A percentile compares a stretch with the other conserved stretches of the same genome.
Evolutionary conservation across 2,329 filamentous ascomycete genomes (phyloP).

Genomic region (Neocucurbitaria cava): DNA sequence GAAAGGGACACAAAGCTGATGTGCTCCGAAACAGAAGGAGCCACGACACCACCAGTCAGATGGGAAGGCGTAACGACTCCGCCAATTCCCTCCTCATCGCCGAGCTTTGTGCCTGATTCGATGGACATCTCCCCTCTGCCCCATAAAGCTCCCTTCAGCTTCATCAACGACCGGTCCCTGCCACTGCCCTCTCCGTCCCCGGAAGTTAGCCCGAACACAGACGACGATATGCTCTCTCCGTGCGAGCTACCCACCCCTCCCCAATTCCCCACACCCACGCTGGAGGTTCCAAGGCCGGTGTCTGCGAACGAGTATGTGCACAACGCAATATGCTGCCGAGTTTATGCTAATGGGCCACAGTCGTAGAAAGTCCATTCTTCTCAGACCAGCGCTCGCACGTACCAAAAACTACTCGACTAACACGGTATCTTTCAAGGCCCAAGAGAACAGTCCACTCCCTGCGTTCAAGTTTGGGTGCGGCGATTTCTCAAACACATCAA

Average conservation of each 20-base stretch:
- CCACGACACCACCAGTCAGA: constrained; percentile 54
- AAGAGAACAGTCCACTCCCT: constrained; percentile 70
- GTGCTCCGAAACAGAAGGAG: constrained; percentile 44
- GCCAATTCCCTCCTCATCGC: constrained; percentile 83
- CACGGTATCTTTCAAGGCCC: constrained; percentile 65
- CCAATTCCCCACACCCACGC: constrained; percentile 29
- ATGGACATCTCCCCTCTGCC: constrained; percentile 94
- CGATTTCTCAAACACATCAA: constrained; percentile 62
- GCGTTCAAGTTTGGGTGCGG: constrained; percentile 74
- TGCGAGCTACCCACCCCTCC: constrained; percentile 40
- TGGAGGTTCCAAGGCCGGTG: constrained; percentile 44
- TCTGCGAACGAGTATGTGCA: constrained; percentile 48
- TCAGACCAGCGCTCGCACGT: constrained; percentile 76
- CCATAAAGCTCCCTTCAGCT: constrained; percentile 77
- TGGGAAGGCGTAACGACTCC: constrained; percentile 80
- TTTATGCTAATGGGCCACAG: constrained; percentile 33
- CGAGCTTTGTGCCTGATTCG: constrained; percentile 71
- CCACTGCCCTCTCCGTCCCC: constrained; percentile 76
- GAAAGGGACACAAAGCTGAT: constrained; percentile 36
- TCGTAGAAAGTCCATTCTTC: constrained; percentile 56
- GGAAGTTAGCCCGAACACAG: constrained; percentile 54
- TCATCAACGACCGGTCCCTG: constrained; percentile 67
- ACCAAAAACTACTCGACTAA: constrained; percentile 77
- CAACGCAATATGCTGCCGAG: not conserved
- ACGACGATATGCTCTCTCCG: constrained; percentile 54